Base-by-base conservation (phyloP, 768 basidiomycete genomes). In the Amanita rimosa region DNA sequence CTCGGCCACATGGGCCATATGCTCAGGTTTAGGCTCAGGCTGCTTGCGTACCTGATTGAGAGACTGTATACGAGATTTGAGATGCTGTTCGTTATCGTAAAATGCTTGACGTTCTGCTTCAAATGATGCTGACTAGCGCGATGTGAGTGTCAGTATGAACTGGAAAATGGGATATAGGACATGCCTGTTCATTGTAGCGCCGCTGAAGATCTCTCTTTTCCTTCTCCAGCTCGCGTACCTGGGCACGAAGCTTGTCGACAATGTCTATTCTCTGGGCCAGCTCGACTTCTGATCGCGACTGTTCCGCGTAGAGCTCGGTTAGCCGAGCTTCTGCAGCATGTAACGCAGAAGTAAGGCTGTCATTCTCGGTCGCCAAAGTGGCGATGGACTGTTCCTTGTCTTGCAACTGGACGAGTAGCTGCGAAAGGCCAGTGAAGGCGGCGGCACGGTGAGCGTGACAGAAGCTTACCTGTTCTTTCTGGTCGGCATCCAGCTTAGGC, bases 21-120 rank as follows among this genome's bases (percentile, higher is more conserved):
- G 56, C 14, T 63, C 56, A 6, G 64, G 56, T 14, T 63, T 55
- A 6, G 64, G 61, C 49, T 76, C 73, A 7, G 65, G 62, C 45
- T 77, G 74, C 60, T 75, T 85, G 51, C 81, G 77, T 38, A 76
- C 72, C 53, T 87, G 78, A 6, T 76, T 70, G 34, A 92, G 76
- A 6, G 84, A 85, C 59, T 86, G 83, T 45, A 94, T 91, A 52
- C 89, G 86, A 39, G 86, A 85, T 65, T 91, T 92, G 54, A 93
- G 81, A 63, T 92, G 90, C 60, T 93, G 86, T 58, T 95, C 91
- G 58, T 89, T 91, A 64, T 94, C 91, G 59, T 91, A 91, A 64
- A 92, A 87, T 13, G 89, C 76, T 62, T 93, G 89, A 29, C 92
- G 83, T 64, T 95, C 92, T 6, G 88, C 85, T 59, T 95, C 92